Base-by-base conservation (phyloP, 768 basidiomycete species). In the Termitomyces heimii region DNA sequence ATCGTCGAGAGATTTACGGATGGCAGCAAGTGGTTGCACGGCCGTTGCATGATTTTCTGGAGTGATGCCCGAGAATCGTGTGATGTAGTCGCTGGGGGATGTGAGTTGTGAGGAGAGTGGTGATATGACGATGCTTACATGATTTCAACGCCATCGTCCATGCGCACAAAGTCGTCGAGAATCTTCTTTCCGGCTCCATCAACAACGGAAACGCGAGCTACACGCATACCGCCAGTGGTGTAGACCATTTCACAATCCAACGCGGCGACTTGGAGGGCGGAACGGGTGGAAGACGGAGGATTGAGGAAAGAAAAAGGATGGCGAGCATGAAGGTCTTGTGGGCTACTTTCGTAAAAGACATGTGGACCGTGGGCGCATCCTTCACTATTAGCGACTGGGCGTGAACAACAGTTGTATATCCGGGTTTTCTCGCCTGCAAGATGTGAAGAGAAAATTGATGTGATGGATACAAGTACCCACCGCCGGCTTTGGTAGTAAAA, bases 171-270 rank as follows among this genome's bases (percentile, higher is more conserved):
- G 66, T 94, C 82, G 68, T 99, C 97, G 46, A 96, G 86, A 2
- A 98, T 79, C 53, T 84, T 76, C 28, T 75, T 73, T 1, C 92
- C 93, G 1, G 76, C 68, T 8, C 85, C 87, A 66, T 96, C 89
- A 2, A 98, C 83, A 7, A 96, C 83, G 0, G 95, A 97, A 2
- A 97, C 85, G 4, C 97, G 82, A 3, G 94, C 96, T 4, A 97
- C 84, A 22, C 88, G 85, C 80, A 93, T 84, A 0, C 97, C 97
- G 5, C 89, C 91, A 0, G 95, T 98, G 0, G 93, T 90, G 73
- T 95, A 94, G 9, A 98, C 79, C 91, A 98, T 94, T 71, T 99
- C 97, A 67, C 97, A 98, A 69, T 99, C 97, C 50, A 98, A 75
- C 0, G 92, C 92, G 5, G 86, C 90, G 4, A 98, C 82, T 56